A percentile compares a stretch with the other conserved stretches of the same genome.
Evolutionary conservation across 2,329 filamentous ascomycete genomes (phyloP).

Genomic region (Trichophyton verrucosum): DNA sequence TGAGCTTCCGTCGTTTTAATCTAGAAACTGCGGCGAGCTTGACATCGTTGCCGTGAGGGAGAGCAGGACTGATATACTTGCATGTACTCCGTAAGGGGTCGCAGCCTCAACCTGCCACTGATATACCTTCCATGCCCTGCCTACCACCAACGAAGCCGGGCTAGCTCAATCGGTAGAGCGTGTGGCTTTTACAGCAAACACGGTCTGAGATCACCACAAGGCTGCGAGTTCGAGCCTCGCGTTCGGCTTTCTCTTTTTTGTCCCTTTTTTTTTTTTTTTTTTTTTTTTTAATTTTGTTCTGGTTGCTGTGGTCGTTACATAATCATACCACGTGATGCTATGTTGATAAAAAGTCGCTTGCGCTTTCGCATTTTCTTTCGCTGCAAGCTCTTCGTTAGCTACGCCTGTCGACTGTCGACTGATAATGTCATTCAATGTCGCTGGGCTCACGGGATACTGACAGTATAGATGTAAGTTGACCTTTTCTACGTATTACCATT

Average conservation of each 20-base stretch:
- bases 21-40: too few species aligned
- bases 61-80: neutral
- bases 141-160: constrained; percentile 6
- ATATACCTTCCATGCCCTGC: neutral
- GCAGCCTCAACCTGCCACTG: neutral
- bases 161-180: constrained; percentile 61
- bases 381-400: too few species aligned
- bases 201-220: constrained; percentile 19
- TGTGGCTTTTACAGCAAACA: constrained; percentile 32
- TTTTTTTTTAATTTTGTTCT: neutral
- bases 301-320: neutral
- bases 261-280: neutral
- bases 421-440: too few species aligned
- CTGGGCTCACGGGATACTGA: too few species aligned
- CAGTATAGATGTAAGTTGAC: neutral
- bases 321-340: neutral
- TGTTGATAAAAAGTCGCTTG: neutral
- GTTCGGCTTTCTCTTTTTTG: constrained; percentile 22
- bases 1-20: too few species aligned
- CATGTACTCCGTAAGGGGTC: neutral
- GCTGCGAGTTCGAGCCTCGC: constrained; percentile 33
- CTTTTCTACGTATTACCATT: neutral
- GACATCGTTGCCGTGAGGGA: too few species aligned
- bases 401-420: too few species aligned
- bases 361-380: neutral